Conservation (phyloP, 352 stramenopile genomes). For the Phytophthora tentaculata region DNA sequence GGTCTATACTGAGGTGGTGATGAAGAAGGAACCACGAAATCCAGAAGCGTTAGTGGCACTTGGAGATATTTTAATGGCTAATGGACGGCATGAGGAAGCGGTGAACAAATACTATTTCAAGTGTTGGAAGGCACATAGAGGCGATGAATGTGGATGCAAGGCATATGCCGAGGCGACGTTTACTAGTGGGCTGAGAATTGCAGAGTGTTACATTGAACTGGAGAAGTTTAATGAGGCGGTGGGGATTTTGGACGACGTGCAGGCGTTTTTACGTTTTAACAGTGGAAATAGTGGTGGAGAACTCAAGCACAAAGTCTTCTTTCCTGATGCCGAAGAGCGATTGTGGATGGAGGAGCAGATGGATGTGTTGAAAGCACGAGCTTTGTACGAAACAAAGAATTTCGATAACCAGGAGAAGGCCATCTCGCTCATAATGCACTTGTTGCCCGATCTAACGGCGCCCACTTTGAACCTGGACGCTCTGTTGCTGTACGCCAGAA, state of each 20-base stretch:
- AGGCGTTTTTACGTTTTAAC: constrained; percentile 46
- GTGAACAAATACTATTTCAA: constrained; percentile 47
- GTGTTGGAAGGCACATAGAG: constrained; percentile 47
- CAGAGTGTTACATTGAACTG: constrained; percentile 51
- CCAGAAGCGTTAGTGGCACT: constrained; percentile 56
- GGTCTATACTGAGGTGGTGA: constrained; percentile 52
- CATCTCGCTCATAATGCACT: constrained; percentile 58
- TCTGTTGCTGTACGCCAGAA: constrained; percentile 61
- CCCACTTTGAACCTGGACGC: constrained; percentile 68
- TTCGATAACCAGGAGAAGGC: constrained; percentile 57
- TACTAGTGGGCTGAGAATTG: constrained; percentile 50
- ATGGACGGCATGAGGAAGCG: constrained; percentile 46
- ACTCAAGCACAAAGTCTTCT: constrained; percentile 28
- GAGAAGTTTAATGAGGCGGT: constrained; percentile 37
- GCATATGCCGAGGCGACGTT: constrained; percentile 41
- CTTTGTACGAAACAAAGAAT: constrained; percentile 53
- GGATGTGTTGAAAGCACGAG: constrained; percentile 52
- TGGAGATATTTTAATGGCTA: constrained; percentile 57
- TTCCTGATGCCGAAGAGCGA: constrained; percentile 39
- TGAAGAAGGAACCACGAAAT: constrained; percentile 45
- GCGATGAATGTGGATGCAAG: constrained; percentile 22
- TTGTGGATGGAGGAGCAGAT: constrained; percentile 52
- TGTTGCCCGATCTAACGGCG: constrained; percentile 62
- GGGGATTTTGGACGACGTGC: constrained; percentile 47
- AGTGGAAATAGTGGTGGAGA: constrained; percentile 16